Evolutionary conservation across 2,329 filamentous ascomycete genomes (phyloP).

Genomic region (Zalaria obscura): DNA sequence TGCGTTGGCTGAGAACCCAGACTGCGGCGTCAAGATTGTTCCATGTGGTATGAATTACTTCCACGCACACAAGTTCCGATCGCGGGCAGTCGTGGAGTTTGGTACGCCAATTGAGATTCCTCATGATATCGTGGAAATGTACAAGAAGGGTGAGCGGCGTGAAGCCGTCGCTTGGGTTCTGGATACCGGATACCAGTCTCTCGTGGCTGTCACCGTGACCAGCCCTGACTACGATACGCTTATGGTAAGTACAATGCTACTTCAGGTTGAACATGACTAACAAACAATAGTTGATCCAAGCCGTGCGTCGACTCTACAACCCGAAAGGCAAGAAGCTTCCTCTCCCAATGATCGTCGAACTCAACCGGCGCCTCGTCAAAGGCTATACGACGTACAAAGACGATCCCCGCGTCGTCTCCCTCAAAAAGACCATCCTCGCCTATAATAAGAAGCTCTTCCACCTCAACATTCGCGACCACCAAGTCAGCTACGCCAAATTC

Average conservation of each 20-base stretch:
- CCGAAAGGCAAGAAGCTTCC: slow-evolving; percentile 88
- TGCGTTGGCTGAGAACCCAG: slow-evolving; percentile 68
- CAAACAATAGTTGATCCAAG: slow-evolving; percentile 59
- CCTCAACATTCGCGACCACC: slow-evolving; percentile 81
- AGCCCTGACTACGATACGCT: slow-evolving; percentile 90
- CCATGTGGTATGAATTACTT: slow-evolving; percentile 99
- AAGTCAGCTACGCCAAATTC: slow-evolving; percentile 82
- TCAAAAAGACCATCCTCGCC: slow-evolving; percentile 61
- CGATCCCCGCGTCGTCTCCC: slow-evolving; percentile 63
- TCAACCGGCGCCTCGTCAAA: slow-evolving; percentile 80
- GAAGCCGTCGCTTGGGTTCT: slow-evolving; percentile 77
- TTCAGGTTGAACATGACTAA: slow-evolving; percentile 16
- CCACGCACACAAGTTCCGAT: slow-evolving; percentile 95
- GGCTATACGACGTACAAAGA: slow-evolving; percentile 90
- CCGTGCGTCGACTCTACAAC: slow-evolving; percentile 83
- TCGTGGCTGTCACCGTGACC: slow-evolving; percentile 81
- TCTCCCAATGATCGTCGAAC: slow-evolving; percentile 80
- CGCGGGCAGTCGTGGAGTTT: slow-evolving; percentile 89
- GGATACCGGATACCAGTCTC: slow-evolving; percentile 71
- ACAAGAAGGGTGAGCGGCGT: slow-evolving; percentile 67
- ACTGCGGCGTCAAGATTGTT: slow-evolving; percentile 85
- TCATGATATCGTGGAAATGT: slow-evolving; percentile 67
- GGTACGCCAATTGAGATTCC: slow-evolving; percentile 80
- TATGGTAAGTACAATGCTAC: slow-evolving; percentile 41
- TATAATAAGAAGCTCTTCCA: slow-evolving; percentile 83